Conservation (phyloP, 768 basidiomycete species). For the Chalciporus pseudorubinellus region DNA sequence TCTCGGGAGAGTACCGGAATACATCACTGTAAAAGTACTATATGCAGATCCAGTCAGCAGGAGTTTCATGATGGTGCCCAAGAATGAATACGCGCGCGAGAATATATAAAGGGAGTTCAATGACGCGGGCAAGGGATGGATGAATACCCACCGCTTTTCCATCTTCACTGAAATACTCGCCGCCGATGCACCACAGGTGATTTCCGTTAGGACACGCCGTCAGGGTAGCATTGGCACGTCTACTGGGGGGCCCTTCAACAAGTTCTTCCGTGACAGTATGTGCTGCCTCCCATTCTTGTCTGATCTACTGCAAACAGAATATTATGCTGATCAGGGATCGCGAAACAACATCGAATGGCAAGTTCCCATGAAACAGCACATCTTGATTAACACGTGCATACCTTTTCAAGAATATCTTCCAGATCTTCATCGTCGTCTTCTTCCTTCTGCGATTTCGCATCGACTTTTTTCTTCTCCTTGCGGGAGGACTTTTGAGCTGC, state of each 20-base stretch:
- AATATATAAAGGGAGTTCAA: background rate
- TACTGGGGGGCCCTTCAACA: conserved; percentile 76
- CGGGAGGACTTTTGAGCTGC: conserved; percentile 64
- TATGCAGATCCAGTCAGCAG: background rate
- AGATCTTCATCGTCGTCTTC: conserved; percentile 76
- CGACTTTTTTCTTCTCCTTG: conserved; percentile 68
- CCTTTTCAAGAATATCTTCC: conserved; percentile 80
- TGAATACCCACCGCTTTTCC: conserved; percentile 61
- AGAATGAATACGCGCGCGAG: background rate
- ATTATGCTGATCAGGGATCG: background rate
- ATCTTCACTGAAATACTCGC: conserved; percentile 87
- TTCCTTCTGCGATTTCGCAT: conserved; percentile 42
- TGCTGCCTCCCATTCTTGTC: conserved; percentile 78
- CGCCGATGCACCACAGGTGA: conserved; percentile 81
- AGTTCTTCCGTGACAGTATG: conserved; percentile 85
- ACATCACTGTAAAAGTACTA: conserved; percentile 89
- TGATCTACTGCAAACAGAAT: conserved; percentile 55
- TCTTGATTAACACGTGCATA: conserved; percentile 29
- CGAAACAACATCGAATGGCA: background rate
- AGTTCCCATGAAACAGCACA: background rate
- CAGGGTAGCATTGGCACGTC: conserved; percentile 81
- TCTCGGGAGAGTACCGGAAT: conserved; percentile 82
- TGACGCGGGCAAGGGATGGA: background rate
- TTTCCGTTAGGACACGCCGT: conserved; percentile 78
- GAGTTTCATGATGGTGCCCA: no score